Conservation (phyloP, 2,329 filamentous ascomycete species). For the Nemania sp. region DNA sequence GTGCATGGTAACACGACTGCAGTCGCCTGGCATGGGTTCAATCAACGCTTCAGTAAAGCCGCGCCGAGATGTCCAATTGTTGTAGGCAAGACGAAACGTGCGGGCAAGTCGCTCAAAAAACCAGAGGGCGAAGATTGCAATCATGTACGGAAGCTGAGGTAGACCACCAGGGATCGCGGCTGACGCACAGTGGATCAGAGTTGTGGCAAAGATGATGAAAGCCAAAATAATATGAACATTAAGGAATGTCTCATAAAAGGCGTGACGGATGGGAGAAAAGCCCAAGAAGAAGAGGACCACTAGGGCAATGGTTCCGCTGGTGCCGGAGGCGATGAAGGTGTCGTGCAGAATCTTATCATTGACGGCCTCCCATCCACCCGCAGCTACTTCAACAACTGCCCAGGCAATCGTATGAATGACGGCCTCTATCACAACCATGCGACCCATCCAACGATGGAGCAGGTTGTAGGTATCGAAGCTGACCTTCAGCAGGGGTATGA, state of each 20-base stretch:
- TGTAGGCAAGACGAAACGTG: constrained; percentile 65
- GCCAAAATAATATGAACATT: constrained; percentile 81
- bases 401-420: constrained; percentile 74
- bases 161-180: constrained; percentile 67
- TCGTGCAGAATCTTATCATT: constrained; percentile 57
- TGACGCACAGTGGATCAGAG: constrained; percentile 78
- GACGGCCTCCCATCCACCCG: constrained; percentile 65
- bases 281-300: constrained; percentile 70
- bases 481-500: constrained; percentile 80
- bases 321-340: constrained; percentile 68
- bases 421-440: constrained; percentile 71
- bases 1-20: constrained; percentile 70
- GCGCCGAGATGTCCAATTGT: constrained; percentile 61
- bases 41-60: constrained; percentile 68
- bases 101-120: constrained; percentile 69
- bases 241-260: constrained; percentile 97
- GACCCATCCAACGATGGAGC: constrained; percentile 80
- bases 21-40: constrained; percentile 71
- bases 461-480: constrained; percentile 98
- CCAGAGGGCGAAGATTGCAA: constrained; percentile 79
- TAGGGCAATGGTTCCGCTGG: constrained; percentile 65
- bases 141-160: constrained; percentile 74
- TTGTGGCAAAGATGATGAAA: constrained; percentile 67
- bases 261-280: constrained; percentile 81
- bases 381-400: constrained; percentile 71